Percentiles rank a stretch among this genome's conserved stretches.
Evolutionary conservation across 257 asterid genomes (phyloP).

Genomic region (Marsdenia floribunda): DNA sequence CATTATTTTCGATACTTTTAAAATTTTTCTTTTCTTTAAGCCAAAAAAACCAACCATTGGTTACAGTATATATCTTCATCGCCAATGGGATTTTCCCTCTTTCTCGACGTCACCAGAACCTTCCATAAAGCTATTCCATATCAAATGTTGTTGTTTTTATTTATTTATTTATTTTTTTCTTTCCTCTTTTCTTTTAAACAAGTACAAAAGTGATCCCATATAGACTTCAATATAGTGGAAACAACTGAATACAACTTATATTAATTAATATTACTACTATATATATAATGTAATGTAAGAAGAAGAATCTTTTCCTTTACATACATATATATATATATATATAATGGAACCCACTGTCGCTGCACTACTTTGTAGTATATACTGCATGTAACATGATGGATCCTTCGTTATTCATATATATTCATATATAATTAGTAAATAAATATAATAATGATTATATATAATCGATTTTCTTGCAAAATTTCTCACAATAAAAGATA

Average conservation of each 20-base stretch:
- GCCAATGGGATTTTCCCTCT: background rate
- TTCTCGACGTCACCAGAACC: slow-evolving; percentile 9
- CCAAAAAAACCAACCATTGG: background rate
- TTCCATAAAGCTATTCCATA: background rate
- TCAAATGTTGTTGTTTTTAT: no score
- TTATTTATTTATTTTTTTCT: background rate
- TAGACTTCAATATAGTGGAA: background rate
- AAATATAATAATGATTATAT: background rate
- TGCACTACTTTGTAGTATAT: slow-evolving; percentile 30
- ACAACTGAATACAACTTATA: background rate
- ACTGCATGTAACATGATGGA: slow-evolving; percentile 53
- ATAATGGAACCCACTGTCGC: slow-evolving; percentile 37
- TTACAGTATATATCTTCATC: background rate
- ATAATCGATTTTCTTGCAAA: slow-evolving; percentile 10
- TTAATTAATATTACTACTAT: no score
- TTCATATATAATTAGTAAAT: background rate
- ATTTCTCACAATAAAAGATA: background rate
- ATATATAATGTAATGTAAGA: background rate
- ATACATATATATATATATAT: background rate
- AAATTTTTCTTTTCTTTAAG: background rate
- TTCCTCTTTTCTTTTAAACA: background rate
- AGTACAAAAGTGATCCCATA: background rate
- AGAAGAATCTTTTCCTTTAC: slow-evolving; percentile 28
- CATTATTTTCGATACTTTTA: slow-evolving; percentile 1
- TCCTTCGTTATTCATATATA: slow-evolving; percentile 14